Conservation (phyloP, 306 rosid species). For the Canavalia ensiformis region DNA sequence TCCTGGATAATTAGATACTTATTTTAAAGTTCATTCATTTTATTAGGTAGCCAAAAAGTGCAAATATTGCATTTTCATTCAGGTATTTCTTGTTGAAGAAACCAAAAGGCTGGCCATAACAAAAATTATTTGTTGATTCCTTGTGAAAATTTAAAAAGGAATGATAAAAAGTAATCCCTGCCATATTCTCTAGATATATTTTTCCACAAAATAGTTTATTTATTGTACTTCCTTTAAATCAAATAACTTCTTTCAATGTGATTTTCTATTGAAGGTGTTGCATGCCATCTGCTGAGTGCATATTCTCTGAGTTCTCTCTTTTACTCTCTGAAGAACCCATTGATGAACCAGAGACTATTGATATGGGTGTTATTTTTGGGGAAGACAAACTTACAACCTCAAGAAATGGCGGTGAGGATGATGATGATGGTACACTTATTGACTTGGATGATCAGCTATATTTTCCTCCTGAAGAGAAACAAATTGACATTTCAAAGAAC, state of each 20-base stretch:
- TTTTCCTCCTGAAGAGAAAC: constrained; percentile 73
- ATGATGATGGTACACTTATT: constrained; percentile 58
- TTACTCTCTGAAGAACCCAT: constrained; percentile 75
- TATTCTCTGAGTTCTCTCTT: constrained; percentile 82
- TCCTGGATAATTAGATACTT: not conserved
- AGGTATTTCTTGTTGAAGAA: constrained; percentile 16
- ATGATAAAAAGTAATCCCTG: not conserved
- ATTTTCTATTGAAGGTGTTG: constrained; percentile 73
- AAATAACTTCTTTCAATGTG: constrained; percentile 42
- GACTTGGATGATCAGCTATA: constrained; percentile 79
- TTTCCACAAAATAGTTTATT: constrained; percentile 3
- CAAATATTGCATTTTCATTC: not conserved
- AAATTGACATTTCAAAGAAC: constrained; percentile 90
- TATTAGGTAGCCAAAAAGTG: not conserved
- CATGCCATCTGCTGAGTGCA: constrained; percentile 68
- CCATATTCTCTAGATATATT: constrained; percentile 3
- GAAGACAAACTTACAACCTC: constrained; percentile 50
- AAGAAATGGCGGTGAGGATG: constrained; percentile 44
- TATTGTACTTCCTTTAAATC: constrained; percentile 16
- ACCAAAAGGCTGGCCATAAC: not conserved
- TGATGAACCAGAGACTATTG: constrained; percentile 70
- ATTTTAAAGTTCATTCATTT: not conserved
- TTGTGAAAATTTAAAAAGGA: not conserved
- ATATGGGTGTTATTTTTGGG: constrained; percentile 70
- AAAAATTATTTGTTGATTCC: not conserved